Evolutionary conservation across 345 rosid species (phyloP), one percentile per base, ranked within the genome.

Genomic region (Acer negundo): DNA sequence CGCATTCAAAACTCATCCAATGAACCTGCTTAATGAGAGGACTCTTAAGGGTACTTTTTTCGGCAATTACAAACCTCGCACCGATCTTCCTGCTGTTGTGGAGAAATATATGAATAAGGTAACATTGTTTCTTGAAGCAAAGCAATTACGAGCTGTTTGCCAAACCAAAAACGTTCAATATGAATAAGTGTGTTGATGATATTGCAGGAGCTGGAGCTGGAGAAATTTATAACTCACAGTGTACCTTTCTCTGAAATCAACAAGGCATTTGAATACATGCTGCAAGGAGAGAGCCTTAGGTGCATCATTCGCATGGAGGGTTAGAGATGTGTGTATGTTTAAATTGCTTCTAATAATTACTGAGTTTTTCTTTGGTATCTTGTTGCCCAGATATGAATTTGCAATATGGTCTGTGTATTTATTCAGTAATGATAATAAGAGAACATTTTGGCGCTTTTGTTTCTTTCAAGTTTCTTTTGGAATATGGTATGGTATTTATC

Each of bases 31-130:
- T 72, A 88, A 89, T 65, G 95, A 88, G 82, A 91, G 88, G 77
- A 91, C 93, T 12, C 90, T 91, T 0, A 89, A 88, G 79, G 95
- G 93, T 15, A 88, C 95, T 51, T 86, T 89, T 84, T 89, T 87
- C 0, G 93, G 93, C 22, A 91, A 89, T 79, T 89, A 85, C 86
- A 91, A 91, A 76, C 90, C 95, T 17, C 88, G 88, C 53, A 72
- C 88, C 19, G 90, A 91, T 53, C 84, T 91, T 77, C 95, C 95
- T 19, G 75, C 84, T 10, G 90, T 89, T 11, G 93, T 91, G 9
- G 90, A 91, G 47, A 84, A 72, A 69, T 91, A 91, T 75, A 84
- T 89, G 92, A 91, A 84, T 81, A 88, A 88, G 86, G 90, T 88
- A 79, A 62, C 63, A 16, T 11, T 15, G 12, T 17, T 42, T 1